A percentile compares a stretch with the other conserved stretches of the same genome.
These are phyloP conservation scores for Thuja plicata DNA, from an alignment of 83 land plant genomes.

Conservation along the genomic window DNA sequence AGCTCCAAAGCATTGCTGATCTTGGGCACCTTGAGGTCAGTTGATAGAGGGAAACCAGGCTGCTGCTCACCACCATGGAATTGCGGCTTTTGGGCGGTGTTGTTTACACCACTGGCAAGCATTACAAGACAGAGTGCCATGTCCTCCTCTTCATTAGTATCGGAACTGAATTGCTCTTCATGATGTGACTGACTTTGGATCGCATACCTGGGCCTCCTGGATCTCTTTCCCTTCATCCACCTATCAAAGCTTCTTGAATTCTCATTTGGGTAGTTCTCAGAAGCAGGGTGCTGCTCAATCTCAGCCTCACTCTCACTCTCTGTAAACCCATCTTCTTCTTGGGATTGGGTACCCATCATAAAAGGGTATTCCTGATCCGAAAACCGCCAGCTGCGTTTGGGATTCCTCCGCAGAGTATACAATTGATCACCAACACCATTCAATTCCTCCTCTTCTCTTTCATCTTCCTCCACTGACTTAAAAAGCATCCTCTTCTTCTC, in stretches of 20 bases:
- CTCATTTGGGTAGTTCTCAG: not conserved
- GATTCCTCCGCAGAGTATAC: conserved; percentile 17
- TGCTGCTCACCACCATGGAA: not conserved
- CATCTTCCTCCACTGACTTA: not conserved
- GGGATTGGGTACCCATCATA: not conserved
- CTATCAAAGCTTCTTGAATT: conserved; percentile 8
- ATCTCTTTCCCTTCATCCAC: conserved; percentile 16
- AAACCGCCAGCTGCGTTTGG: conserved; percentile 17
- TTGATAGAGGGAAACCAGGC: not conserved
- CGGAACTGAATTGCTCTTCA: conserved; percentile 12
- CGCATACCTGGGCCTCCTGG: conserved; percentile 14
- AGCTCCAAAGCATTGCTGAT: not conserved
- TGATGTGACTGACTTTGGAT: not conserved
- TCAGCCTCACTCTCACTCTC: conserved; percentile 11
- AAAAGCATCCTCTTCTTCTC: not conserved
- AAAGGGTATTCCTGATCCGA: conserved; percentile 18
- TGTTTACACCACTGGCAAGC: conserved; percentile 15
- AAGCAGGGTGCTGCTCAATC: conserved; percentile 12
- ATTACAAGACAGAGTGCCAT: conserved; percentile 16
- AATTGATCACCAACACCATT: not conserved
- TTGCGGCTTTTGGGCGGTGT: not conserved
- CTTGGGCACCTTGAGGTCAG: not conserved
- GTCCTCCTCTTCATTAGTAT: conserved; percentile 15
- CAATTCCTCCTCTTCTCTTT: not conserved
- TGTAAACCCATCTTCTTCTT: not conserved